These are phyloP conservation scores for Beauveria sp. DNA, from an alignment of 2,329 filamentous ascomycete genomes.

Conservation along the genomic window DNA sequence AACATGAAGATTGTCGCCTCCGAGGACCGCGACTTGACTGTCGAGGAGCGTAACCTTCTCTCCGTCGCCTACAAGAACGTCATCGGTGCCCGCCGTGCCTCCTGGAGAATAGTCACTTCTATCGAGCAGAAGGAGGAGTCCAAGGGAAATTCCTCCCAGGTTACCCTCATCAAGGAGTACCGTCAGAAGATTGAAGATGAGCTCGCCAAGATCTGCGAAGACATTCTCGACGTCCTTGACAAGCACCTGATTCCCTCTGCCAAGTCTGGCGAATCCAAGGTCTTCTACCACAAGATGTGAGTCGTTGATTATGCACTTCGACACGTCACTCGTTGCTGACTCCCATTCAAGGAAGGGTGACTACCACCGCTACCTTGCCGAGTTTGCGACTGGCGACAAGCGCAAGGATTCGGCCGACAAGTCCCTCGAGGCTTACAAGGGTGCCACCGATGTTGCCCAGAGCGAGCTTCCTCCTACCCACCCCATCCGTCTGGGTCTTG, in stretches of 20 bases:
- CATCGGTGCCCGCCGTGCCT: conserved; percentile 91
- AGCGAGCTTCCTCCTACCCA: conserved; percentile 95
- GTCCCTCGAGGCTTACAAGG: conserved; percentile 96
- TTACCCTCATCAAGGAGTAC: conserved; percentile 92
- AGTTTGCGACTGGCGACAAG: conserved; percentile 91
- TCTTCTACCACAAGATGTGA: conserved; percentile 99
- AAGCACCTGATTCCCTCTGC: conserved; percentile 90
- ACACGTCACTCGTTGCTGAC: neutral
- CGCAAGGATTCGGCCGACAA: conserved; percentile 91
- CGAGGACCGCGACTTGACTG: conserved; percentile 72
- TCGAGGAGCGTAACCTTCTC: conserved; percentile 95
- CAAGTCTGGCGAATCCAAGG: conserved; percentile 94
- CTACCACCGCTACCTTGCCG: conserved; percentile 97
- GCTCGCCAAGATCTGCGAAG: conserved; percentile 95
- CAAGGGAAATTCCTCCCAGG: conserved; percentile 92
- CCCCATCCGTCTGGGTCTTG: conserved; percentile 94
- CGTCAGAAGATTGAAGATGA: conserved; percentile 97
- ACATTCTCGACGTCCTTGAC: conserved; percentile 92
- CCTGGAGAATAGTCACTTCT: conserved; percentile 96
- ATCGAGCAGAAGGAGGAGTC: conserved; percentile 99
- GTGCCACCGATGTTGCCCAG: conserved; percentile 94
- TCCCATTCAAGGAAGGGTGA: conserved; percentile 77
- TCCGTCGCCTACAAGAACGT: conserved; percentile 99
- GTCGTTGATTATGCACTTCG: neutral
- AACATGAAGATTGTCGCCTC: conserved; percentile 99